phyloP scores from a whole-genome alignment of 148 eudicot species.

The Salicornia ramosissima region DNA sequence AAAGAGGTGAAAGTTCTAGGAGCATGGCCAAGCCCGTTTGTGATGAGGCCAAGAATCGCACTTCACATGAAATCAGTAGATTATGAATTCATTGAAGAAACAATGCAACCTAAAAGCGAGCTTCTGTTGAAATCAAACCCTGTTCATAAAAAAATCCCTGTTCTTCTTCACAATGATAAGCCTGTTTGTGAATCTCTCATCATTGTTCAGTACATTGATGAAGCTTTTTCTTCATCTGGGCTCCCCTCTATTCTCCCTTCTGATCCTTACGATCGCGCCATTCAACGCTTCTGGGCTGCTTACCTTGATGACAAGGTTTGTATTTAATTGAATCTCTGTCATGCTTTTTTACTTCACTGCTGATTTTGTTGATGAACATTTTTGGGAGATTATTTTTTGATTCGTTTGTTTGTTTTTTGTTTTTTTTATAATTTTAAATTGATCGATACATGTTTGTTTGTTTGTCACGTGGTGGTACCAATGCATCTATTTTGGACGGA shows the following conservation, averaged over 20 bases:
- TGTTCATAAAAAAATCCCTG: slow-evolving; percentile 66
- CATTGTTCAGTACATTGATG: slow-evolving; percentile 66
- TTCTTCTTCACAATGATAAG: slow-evolving; percentile 48
- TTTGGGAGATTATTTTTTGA: no score
- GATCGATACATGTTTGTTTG: no score
- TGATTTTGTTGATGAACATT: no score
- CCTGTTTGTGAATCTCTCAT: slow-evolving; percentile 60
- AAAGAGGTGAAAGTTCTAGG: slow-evolving; percentile 49
- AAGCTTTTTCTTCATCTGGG: slow-evolving; percentile 41
- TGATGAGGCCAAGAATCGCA: slow-evolving; percentile 41
- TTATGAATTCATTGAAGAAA: slow-evolving; percentile 41
- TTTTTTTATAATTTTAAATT: no score
- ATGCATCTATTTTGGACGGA: no score
- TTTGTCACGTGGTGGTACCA: no score
- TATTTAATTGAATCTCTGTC: background rate
- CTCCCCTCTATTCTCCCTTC: slow-evolving; percentile 52
- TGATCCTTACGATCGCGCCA: slow-evolving; percentile 68
- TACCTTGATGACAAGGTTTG: slow-evolving; percentile 52
- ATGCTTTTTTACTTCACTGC: no score
- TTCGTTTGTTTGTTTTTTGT: no score
- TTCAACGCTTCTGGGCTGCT: slow-evolving; percentile 66
- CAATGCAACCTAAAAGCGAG: slow-evolving; percentile 40
- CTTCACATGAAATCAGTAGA: slow-evolving; percentile 42
- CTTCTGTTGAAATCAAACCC: slow-evolving; percentile 69
- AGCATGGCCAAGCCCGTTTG: slow-evolving; percentile 46